phyloP scores from a whole-genome alignment of 495 filamentous ascomycete species.

The Penicillium paxilli region DNA sequence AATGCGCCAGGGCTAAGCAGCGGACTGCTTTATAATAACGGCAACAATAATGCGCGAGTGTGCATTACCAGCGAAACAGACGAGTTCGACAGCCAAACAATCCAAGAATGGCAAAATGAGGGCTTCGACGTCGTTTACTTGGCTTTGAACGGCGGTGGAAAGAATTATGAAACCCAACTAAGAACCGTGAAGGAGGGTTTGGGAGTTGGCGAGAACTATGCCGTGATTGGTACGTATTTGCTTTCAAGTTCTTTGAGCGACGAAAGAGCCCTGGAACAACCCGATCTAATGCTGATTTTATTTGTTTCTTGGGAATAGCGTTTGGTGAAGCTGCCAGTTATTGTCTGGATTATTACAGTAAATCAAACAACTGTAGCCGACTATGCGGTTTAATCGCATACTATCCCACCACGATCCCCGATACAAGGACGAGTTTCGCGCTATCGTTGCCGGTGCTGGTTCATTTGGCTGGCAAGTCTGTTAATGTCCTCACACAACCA shows the following conservation, averaged over 20 bases:
- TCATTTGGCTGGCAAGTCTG: constrained; percentile 53
- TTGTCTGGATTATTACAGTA: constrained; percentile 54
- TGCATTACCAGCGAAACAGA: constrained; percentile 62
- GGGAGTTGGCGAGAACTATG: constrained; percentile 51
- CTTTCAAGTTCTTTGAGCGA: neutral
- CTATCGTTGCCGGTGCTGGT: constrained; percentile 48
- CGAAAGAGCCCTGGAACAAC: constrained; percentile 1
- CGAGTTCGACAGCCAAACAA: constrained; percentile 58
- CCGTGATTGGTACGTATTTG: constrained; percentile 44
- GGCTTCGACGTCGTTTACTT: constrained; percentile 67
- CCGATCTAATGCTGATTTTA: neutral
- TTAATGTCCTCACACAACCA: constrained; percentile 44
- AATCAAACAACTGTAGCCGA: constrained; percentile 43
- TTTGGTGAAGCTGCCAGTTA: constrained; percentile 60
- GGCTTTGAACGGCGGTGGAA: constrained; percentile 52
- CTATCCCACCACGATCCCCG: constrained; percentile 58
- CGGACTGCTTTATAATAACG: constrained; percentile 43
- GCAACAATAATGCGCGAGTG: constrained; percentile 52
- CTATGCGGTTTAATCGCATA: constrained; percentile 58
- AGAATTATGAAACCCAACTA: constrained; percentile 53
- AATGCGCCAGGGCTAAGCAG: constrained; percentile 33
- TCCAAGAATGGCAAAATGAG: constrained; percentile 63
- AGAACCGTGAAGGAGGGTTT: constrained; percentile 43
- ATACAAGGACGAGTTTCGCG: constrained; percentile 48
- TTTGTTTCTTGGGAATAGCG: constrained; percentile 27